Evolutionary conservation across 345 rosid genomes (phyloP).

Genomic region (Eucalyptus sideroxylon): DNA sequence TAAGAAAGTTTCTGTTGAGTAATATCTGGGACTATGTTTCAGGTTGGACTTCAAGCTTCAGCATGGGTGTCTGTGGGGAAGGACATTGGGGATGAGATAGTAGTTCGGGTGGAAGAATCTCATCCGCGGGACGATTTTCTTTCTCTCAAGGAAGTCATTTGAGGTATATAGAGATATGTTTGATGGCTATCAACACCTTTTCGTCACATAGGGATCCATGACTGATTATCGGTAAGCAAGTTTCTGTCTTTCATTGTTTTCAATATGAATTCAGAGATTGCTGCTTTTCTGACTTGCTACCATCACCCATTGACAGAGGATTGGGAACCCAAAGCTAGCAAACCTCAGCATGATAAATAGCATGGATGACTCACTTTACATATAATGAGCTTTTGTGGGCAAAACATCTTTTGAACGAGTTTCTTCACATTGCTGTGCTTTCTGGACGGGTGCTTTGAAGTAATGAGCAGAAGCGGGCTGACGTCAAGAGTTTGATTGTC

Average conservation of each 20-base stretch:
- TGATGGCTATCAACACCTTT: background rate
- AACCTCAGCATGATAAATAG: background rate
- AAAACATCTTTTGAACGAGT: background rate
- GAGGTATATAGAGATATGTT: background rate
- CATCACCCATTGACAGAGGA: background rate
- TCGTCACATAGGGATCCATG: background rate
- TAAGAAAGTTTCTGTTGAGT: background rate
- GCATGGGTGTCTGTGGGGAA: conserved; percentile 72
- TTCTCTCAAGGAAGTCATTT: conserved; percentile 43
- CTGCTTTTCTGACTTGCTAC: background rate
- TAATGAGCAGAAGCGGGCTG: background rate
- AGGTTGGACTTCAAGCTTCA: conserved; percentile 82
- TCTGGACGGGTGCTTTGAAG: background rate
- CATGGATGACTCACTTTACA: background rate
- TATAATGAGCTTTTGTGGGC: background rate
- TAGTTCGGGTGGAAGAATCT: conserved; percentile 76
- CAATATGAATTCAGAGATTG: background rate
- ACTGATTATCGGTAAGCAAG: background rate
- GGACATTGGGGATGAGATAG: conserved; percentile 73
- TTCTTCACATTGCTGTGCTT: background rate
- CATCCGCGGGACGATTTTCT: conserved; percentile 73
- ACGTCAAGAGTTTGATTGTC: background rate
- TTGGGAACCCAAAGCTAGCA: background rate
- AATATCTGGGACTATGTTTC: background rate
- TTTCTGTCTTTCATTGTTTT: background rate